Conservation (phyloP, 352 stramenopile genomes). For the Phytopythium kandeliae region DNA sequence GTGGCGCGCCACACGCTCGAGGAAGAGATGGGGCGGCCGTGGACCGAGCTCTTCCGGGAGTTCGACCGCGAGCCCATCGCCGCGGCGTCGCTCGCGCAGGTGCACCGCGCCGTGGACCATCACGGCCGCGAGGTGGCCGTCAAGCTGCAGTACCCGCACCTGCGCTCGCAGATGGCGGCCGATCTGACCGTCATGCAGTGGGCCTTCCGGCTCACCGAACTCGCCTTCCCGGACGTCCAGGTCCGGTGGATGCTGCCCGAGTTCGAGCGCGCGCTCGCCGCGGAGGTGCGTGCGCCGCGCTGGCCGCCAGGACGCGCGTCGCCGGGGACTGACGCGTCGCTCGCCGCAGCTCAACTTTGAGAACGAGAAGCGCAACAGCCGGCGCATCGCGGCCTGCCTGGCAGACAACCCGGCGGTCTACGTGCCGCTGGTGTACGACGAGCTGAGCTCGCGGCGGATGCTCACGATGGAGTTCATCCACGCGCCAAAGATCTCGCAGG, state of each 20-base stretch:
- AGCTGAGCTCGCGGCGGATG: conserved; percentile 86
- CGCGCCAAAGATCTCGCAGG: conserved; percentile 92
- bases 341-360: conserved; percentile 69
- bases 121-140: conserved; percentile 90
- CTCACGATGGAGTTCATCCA: conserved; percentile 98
- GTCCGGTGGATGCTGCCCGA: conserved; percentile 95
- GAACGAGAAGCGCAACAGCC: conserved; percentile 79
- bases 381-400: conserved; percentile 55
- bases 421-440: conserved; percentile 84
- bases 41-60: conserved; percentile 82
- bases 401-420: conserved; percentile 47
- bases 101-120: conserved; percentile 90
- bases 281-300: conserved; percentile 33
- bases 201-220: conserved; percentile 55
- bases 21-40: conserved; percentile 51
- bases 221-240: conserved; percentile 90
- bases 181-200: conserved; percentile 74
- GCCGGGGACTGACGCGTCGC: background rate
- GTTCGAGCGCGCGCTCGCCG: conserved; percentile 77
- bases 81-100: conserved; percentile 94
- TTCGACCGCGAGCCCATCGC: conserved; percentile 94
- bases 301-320: background rate
- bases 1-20: conserved; percentile 44
- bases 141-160: conserved; percentile 93
- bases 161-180: conserved; percentile 72